Percentiles rank a stretch among this genome's conserved stretches.
Evolutionary conservation across 2,329 filamentous ascomycete species (phyloP).

Genomic region (Cryphonectria carpinicola): DNA sequence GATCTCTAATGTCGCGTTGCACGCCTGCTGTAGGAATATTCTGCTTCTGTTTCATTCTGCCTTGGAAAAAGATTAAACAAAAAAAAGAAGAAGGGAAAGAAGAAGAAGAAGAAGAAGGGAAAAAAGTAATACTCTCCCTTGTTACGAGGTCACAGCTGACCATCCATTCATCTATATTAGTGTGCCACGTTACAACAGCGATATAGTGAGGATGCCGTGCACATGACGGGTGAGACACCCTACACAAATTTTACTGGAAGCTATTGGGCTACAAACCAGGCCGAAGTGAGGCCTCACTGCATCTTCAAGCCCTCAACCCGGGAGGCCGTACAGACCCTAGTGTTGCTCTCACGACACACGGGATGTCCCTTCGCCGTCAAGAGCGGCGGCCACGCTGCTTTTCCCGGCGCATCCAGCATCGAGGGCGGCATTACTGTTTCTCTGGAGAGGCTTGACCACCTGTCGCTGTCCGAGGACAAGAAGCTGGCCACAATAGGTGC

Average conservation of each 20-base stretch:
- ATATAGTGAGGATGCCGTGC: slow-evolving; percentile 27
- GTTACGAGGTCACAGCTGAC: not conserved
- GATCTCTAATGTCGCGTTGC: not conserved
- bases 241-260: slow-evolving; percentile 23
- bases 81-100: no score
- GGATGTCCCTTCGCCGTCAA: slow-evolving; percentile 20
- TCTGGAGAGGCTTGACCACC: slow-evolving; percentile 1
- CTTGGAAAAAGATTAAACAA: no score
- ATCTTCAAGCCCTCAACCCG: slow-evolving; percentile 15
- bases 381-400: slow-evolving; percentile 19
- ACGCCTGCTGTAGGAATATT: not conserved
- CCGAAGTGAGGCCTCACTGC: slow-evolving; percentile 23
- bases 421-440: slow-evolving; percentile 20
- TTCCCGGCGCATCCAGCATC: slow-evolving; percentile 14
- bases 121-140: not conserved
- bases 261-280: slow-evolving; percentile 30
- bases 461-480: slow-evolving; percentile 6
- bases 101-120: no score
- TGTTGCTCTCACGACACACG: slow-evolving; percentile 14
- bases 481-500: not conserved
- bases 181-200: slow-evolving; percentile 2
- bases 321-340: not conserved
- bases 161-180: not conserved
- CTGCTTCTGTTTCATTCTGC: no score
- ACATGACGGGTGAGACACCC: not conserved